A percentile compares a stretch with the other conserved stretches of the same genome.
Evolutionary conservation across 208 protist genomes (phyloP).

Genomic region (Acanthamoeba quina): DNA sequence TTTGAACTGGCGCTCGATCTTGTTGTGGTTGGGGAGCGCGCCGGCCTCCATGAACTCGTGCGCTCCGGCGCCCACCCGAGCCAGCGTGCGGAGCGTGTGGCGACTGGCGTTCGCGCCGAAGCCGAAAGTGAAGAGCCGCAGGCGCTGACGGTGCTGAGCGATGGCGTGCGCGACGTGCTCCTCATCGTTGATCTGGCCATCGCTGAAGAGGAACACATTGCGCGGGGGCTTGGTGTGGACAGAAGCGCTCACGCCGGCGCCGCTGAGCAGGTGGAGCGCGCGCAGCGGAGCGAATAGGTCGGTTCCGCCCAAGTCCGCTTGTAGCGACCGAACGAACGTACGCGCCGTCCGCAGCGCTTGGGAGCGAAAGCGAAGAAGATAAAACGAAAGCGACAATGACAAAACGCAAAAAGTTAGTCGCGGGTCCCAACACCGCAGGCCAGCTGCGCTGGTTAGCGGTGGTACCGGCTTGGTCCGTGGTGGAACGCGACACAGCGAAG

Average conservation of each 20-base stretch:
- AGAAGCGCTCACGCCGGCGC: neutral
- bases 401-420: neutral
- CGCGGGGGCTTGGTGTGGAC: neutral
- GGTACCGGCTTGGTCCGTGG: conserved; percentile 1
- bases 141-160: neutral
- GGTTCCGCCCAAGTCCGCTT: conserved; percentile 59
- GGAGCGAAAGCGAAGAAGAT: neutral
- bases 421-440: neutral
- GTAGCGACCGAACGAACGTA: neutral
- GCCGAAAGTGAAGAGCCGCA: conserved; percentile 81
- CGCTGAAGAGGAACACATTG: conserved; percentile 82
- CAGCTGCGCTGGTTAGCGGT: neutral
- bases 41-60: conserved; percentile 77
- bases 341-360: conserved; percentile 24
- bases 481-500: conserved; percentile 50
- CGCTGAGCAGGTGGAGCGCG: neutral
- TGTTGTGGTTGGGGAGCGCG: conserved; percentile 53
- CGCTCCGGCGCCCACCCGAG: conserved; percentile 72
- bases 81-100: conserved; percentile 74
- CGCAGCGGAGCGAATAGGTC: conserved; percentile 67
- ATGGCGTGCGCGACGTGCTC: conserved; percentile 42
- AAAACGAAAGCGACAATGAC: neutral
- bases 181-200: conserved; percentile 80
- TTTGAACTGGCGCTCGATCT: conserved; percentile 74
- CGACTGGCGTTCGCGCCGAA: conserved; percentile 77